Evolutionary conservation across 176 grass and related monocot genomes (phyloP).

Genomic region (Eremochloa ophiuroides): DNA sequence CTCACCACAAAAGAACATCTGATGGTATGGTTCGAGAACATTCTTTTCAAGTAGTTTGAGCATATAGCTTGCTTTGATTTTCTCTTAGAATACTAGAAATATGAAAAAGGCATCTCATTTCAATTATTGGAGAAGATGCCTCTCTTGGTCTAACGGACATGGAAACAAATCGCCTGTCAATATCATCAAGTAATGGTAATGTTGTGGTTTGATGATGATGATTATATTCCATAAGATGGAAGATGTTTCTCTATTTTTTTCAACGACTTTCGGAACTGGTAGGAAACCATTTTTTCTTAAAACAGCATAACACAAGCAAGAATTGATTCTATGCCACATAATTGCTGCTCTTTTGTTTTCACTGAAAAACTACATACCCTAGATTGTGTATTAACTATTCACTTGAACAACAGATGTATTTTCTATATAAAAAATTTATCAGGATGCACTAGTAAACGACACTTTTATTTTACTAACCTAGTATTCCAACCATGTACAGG

Average conservation of each 20-base stretch:
- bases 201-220: slow-evolving; percentile 5
- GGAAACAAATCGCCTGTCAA: slow-evolving; percentile 23
- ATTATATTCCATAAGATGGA: slow-evolving; percentile 10
- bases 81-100: slow-evolving; percentile 27
- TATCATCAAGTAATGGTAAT: slow-evolving; percentile 33
- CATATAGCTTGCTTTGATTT: background rate
- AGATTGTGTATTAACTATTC: background rate
- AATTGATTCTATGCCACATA: background rate
- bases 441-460: slow-evolving; percentile 8
- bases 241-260: background rate
- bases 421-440: background rate
- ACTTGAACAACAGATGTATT: background rate
- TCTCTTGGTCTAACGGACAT: slow-evolving; percentile 25
- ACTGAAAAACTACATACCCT: background rate
- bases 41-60: slow-evolving; percentile 14
- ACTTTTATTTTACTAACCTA: slow-evolving; percentile 22
- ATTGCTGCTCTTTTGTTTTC: background rate
- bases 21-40: slow-evolving; percentile 29
- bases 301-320: background rate
- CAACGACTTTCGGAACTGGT: background rate
- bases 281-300: background rate
- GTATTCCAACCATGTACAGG: slow-evolving; percentile 36
- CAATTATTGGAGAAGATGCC: slow-evolving; percentile 26
- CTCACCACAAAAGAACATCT: slow-evolving; percentile 11
- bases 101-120: slow-evolving; percentile 26